phyloP scores from a whole-genome alignment of 2,329 filamentous ascomycete species.

The Colletotrichum lentis region DNA sequence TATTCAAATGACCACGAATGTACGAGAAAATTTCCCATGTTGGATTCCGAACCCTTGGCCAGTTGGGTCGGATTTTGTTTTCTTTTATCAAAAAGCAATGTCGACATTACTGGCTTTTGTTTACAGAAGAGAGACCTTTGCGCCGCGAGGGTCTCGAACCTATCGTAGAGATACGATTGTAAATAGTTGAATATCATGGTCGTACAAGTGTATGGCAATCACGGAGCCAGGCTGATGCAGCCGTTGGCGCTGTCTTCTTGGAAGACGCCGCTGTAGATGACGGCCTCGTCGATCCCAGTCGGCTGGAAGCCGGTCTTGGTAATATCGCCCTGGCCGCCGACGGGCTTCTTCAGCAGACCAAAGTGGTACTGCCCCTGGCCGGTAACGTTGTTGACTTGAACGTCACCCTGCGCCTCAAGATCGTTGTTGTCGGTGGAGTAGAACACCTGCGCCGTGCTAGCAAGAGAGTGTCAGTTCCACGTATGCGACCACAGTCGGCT shows the following conservation, averaged over 20 bases:
- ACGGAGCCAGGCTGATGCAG: conserved; percentile 32
- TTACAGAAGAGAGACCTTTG: not conserved
- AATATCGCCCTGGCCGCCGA: conserved; percentile 52
- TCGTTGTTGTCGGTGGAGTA: conserved; percentile 59
- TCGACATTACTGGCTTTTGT: not conserved
- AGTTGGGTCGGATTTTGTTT: no score
- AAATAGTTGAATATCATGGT: not conserved
- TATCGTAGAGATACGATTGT: not conserved
- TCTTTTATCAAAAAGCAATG: no score
- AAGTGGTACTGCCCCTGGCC: conserved; percentile 70
- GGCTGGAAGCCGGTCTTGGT: conserved; percentile 59
- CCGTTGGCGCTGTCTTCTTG: conserved; percentile 56
- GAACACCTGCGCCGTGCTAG: conserved; percentile 63
- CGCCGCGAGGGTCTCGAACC: not conserved
- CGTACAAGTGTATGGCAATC: not conserved
- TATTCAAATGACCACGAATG: not conserved
- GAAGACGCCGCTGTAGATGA: conserved; percentile 63
- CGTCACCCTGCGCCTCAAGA: conserved; percentile 57
- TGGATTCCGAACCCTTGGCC: not conserved
- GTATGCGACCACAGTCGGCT: not conserved
- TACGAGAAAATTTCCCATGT: not conserved
- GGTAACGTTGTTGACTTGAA: conserved; percentile 58
- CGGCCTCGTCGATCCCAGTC: conserved; percentile 59
- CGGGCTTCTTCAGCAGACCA: conserved; percentile 68
- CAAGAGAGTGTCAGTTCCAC: not conserved